Base-by-base conservation (phyloP, 2,329 filamentous ascomycete genomes). In the Epicoccum sorghinum region DNA sequence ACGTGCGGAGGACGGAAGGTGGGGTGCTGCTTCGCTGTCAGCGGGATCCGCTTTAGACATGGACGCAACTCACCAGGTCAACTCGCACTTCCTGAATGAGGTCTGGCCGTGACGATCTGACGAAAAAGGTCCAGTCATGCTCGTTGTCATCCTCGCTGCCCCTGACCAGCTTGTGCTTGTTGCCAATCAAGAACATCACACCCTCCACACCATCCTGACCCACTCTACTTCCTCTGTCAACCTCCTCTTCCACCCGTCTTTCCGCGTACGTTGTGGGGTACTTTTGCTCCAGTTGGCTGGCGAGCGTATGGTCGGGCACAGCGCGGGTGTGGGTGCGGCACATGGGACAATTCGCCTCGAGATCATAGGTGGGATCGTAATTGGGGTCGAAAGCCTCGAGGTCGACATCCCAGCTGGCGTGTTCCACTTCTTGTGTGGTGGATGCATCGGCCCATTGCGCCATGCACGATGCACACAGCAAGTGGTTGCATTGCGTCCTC, bases 121-220 rank as follows among this genome's bases (percentile, higher is more conserved):
- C 75, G 57, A 80, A 81, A 56, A 80, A 80, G 0, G 71, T 76
- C 78, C 79, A 81, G 29, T 77, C 70, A 56, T 80, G 78, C 50
- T 69, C 59, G 41, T 78, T 79, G 37, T 44, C 36, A 50, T 62
- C 47, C 37, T 69, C 47, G 29, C 58, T 14, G 13, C 42, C 54
- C n/a, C 61, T 45, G 3, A 74, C 58, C 9, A 69, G 38, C 9
- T 60, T 52, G 59, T 80, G 78, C 47, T 67, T 69, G 48, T 80
- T 80, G 13, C 78, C 79, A 45, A 80, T 75, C 52, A 78, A 70
- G 4, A 80, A 66, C 36, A 76, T 78, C 24, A 80, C 55, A 4
- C 73, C 73, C 51, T 79, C 71, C 1, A 77, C 66, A 4, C 66
- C 68, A 8, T 62, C 67, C 8, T 60, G 57, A 0, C 62, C 67